Evolutionary conservation across 2,329 filamentous ascomycete genomes (phyloP), one percentile per base, ranked within the genome.

Genomic region (Emericellopsis cladophorae): DNA sequence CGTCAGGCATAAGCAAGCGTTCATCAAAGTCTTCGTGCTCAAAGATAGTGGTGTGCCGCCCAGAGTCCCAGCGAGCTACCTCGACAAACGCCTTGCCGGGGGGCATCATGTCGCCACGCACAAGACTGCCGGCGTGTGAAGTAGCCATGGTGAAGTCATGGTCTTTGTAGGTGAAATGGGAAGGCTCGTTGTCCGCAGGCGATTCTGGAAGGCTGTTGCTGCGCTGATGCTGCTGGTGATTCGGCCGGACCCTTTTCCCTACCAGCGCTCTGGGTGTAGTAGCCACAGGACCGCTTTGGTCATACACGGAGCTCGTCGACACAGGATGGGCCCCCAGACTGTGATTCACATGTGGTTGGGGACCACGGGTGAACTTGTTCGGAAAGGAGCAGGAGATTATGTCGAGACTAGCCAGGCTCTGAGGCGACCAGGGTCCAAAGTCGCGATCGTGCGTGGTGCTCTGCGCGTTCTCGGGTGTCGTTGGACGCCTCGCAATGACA

Each of bases 141-240:
- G 80, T 66, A 9, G 79, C 70, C 46, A 81, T 69, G 12, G 79
- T 59, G 14, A 80, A 61, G 43, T 79, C 75, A 4, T 68, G 64
- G 18, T 73, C 73, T 46, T 72, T 74, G 46, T 67, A 66, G 2
- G 68, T 55, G 4, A 67, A 54, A 44, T 66, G 72, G 36, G 75
- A 72, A 6, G 60, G 58, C 18, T 58, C 75, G 61, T 64, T 80
- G 59, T 92, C 84, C 49, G 87, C 70, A 40, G 90, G 59, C 1
- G 89, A 90, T 60, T 95, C 86, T 0, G 84, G 85, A 51, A 92
- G 81, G 56, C 89, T 95, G 39, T 81, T 87, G 54, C 85, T 94
- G 18, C 88, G 79, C 58, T 87, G 89, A 60, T 95, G 88, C 3
- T 21, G 18, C 3, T 66, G 58, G 46, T 74, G 70, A 9, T 62